Conservation (phyloP, 1,284 basidiomycete genomes). For the Cryptococcus sp. region DNA sequence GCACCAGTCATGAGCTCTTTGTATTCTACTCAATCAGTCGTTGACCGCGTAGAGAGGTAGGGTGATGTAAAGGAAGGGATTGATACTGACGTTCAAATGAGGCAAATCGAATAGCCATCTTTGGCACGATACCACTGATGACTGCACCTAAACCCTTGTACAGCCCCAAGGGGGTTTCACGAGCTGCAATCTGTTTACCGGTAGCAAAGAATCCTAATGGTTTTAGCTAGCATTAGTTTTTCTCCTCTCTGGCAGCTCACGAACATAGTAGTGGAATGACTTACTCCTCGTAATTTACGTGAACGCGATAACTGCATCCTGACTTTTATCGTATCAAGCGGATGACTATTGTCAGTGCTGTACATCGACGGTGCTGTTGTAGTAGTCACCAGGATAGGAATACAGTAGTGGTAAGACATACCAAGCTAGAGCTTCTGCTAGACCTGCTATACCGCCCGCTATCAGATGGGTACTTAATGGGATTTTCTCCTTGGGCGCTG, state of each 20-base stretch:
- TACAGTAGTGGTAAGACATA: conserved; percentile 11
- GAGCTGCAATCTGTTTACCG: conserved; percentile 77
- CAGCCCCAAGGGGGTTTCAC: conserved; percentile 90
- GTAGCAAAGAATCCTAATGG: conserved; percentile 91
- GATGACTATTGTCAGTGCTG: conserved; percentile 36
- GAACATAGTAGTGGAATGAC: too few relatives aligned
- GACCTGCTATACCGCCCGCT: conserved; percentile 85
- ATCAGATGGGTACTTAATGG: conserved; percentile 82
- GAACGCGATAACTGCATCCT: conserved; percentile 93
- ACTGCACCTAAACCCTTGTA: conserved; percentile 99
- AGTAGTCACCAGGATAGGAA: background rate
- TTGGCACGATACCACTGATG: conserved; percentile 92
- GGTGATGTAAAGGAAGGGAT: too few relatives aligned
- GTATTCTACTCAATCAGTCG: conserved; percentile 56
- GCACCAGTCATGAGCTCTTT: conserved; percentile 65
- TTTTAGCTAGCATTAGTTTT: conserved; percentile 64
- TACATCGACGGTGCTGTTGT: background rate
- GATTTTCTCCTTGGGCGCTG: conserved; percentile 40
- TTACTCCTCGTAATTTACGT: conserved; percentile 69
- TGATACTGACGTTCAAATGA: conserved; percentile 91
- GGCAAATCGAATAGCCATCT: conserved; percentile 99
- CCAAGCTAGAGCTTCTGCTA: conserved; percentile 76
- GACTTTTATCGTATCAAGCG: conserved; percentile 96
- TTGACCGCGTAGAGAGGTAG: too few relatives aligned
- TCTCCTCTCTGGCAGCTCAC: background rate